Evolutionary conservation across 1,284 basidiomycete genomes (phyloP).

Genomic region (Ustilago sp.): DNA sequence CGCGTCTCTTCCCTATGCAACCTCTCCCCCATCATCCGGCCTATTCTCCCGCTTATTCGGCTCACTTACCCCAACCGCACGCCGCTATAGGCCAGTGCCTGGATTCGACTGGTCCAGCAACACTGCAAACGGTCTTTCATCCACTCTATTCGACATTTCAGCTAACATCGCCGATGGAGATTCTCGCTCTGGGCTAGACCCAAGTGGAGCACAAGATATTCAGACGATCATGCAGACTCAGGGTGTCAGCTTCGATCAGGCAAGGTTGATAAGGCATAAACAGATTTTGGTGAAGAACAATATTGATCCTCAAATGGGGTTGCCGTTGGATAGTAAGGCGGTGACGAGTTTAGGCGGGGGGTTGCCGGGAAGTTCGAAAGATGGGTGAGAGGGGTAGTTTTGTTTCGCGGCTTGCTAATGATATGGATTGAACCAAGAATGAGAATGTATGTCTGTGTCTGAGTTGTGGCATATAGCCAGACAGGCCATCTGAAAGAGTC

Average conservation of each 20-base stretch:
- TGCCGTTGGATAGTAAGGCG: conserved; percentile 66
- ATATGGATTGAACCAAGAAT: too few relatives aligned
- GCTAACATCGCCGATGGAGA: conserved; percentile 59
- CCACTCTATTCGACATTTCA: conserved; percentile 62
- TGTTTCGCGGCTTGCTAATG: neutral
- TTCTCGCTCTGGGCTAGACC: conserved; percentile 56
- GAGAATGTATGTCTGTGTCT: too few relatives aligned
- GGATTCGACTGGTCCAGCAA: conserved; percentile 54
- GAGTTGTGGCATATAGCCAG: too few relatives aligned
- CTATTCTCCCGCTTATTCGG: neutral
- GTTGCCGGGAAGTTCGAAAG: neutral
- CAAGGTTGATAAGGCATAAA: conserved; percentile 61
- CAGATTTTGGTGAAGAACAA: conserved; percentile 55
- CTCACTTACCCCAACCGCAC: neutral
- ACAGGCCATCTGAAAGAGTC: neutral
- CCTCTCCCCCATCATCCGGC: neutral
- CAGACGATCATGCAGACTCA: conserved; percentile 59
- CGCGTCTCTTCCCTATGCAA: neutral
- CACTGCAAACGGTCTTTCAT: conserved; percentile 47
- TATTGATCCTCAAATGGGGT: conserved; percentile 64
- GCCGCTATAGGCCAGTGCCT: conserved; percentile 15
- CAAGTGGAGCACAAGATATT: conserved; percentile 56
- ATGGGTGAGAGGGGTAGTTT: neutral
- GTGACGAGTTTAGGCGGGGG: conserved; percentile 54
- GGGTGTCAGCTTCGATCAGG: conserved; percentile 62